Percentiles rank a stretch among this genome's conserved stretches.
Conservation (phyloP, 768 basidiomycete species). For the Auricularia sp. region DNA sequence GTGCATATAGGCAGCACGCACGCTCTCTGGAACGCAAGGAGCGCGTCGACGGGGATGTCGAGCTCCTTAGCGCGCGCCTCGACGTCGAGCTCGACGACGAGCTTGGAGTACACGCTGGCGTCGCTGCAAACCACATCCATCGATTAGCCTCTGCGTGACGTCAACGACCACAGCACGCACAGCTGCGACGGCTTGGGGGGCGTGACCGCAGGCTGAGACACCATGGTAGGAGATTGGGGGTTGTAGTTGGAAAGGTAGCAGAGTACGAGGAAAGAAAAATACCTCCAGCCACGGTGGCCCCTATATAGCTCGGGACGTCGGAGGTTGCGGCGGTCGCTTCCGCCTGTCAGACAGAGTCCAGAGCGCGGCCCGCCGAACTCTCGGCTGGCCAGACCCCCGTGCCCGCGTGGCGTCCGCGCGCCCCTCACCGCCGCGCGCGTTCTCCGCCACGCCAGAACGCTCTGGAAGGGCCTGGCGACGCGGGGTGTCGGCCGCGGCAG, state of each 20-base stretch:
- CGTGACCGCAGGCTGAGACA: not conserved
- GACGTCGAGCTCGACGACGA: conserved; percentile 2
- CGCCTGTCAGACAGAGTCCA: not conserved
- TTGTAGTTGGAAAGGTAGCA: not conserved
- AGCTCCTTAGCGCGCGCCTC: not conserved
- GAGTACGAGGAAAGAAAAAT: not conserved
- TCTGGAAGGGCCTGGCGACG: no score
- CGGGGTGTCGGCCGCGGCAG: no score
- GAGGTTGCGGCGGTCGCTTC: not conserved
- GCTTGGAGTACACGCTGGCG: not conserved
- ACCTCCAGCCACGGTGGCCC: not conserved
- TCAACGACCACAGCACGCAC: not conserved
- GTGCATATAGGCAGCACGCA: not conserved
- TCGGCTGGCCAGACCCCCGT: not conserved
- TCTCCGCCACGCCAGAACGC: not conserved
- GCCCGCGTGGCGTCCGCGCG: not conserved
- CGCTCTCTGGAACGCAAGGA: conserved; percentile 1
- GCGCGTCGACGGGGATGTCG: not conserved
- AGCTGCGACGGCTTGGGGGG: not conserved
- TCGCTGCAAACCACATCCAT: not conserved
- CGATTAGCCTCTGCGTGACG: not conserved
- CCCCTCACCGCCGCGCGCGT: not conserved
- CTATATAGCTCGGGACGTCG: not conserved
- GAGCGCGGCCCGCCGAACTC: not conserved
- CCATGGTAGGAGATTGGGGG: not conserved